Conservation (phyloP, 1,139 yeast genomes). For the Suhomyces panamericanus region DNA sequence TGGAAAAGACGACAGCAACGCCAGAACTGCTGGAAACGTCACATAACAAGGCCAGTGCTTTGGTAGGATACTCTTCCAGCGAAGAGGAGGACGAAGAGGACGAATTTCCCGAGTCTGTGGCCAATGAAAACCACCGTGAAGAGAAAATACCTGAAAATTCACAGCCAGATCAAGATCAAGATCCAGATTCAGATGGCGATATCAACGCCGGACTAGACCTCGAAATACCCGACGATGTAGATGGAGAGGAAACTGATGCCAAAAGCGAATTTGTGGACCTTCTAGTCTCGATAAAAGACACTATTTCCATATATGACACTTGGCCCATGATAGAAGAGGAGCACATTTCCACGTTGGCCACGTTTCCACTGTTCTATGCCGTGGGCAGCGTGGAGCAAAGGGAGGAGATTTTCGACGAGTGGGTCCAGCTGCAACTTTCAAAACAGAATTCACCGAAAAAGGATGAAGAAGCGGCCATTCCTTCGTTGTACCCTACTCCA, state of each 20-base stretch:
- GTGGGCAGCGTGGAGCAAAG: slow-evolving; percentile 21
- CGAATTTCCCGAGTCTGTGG: neutral
- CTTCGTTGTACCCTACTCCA: slow-evolving; percentile 27
- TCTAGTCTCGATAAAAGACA: slow-evolving; percentile 24
- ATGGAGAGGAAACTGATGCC: neutral
- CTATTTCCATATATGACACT: slow-evolving; percentile 37
- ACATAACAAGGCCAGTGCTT: neutral
- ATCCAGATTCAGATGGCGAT: slow-evolving; percentile 2
- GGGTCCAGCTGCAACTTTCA: slow-evolving; percentile 25
- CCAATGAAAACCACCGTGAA: slow-evolving; percentile 5
- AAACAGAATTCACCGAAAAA: neutral
- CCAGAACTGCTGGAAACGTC: neutral
- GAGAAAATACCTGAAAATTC: slow-evolving; percentile 6
- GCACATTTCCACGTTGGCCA: slow-evolving; percentile 29
- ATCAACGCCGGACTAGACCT: slow-evolving; percentile 21
- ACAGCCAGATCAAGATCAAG: slow-evolving; percentile 2
- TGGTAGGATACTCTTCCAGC: slow-evolving; percentile 13
- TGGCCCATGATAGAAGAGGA: slow-evolving; percentile 46
- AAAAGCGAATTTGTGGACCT: slow-evolving; percentile 22
- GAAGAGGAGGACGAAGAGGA: slow-evolving; percentile 13
- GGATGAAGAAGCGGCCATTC: neutral
- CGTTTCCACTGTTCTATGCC: slow-evolving; percentile 33
- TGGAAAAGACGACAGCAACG: neutral
- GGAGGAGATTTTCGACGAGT: slow-evolving; percentile 31
- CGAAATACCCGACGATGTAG: slow-evolving; percentile 20